Evolutionary conservation across 352 stramenopile genomes (phyloP).

Genomic region (Aphanomyces invadans): DNA sequence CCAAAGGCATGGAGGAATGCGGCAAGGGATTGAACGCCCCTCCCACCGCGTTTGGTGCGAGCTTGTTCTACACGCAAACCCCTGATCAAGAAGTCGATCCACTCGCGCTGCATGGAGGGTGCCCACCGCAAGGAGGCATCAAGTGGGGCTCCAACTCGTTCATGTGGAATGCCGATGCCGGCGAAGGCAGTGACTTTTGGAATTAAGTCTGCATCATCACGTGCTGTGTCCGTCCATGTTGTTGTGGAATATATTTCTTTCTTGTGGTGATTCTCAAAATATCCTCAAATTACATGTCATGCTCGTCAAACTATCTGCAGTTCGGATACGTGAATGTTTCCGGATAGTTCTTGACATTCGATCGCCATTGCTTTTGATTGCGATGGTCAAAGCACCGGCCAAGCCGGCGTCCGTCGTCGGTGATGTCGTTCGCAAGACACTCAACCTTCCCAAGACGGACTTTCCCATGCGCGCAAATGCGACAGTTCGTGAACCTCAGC

Average conservation of each 20-base stretch:
- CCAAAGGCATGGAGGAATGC: constrained; percentile 63
- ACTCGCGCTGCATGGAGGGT: constrained; percentile 74
- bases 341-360: constrained; percentile 2
- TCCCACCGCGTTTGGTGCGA: constrained; percentile 53
- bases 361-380: constrained; percentile 11
- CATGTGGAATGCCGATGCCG: constrained; percentile 76
- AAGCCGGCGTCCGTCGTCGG: constrained; percentile 43
- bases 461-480: constrained; percentile 98
- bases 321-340: background rate
- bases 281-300: background rate
- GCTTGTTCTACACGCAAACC: constrained; percentile 78
- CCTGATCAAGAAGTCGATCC: constrained; percentile 54
- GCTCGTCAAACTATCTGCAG: background rate
- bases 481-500: constrained; percentile 53
- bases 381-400: constrained; percentile 19
- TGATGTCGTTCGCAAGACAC: constrained; percentile 80
- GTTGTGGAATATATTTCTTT: too few species aligned
- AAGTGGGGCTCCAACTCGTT: constrained; percentile 80
- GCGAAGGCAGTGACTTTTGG: constrained; percentile 73
- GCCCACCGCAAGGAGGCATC: constrained; percentile 62
- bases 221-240: too few species aligned
- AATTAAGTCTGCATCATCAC: too few species aligned
- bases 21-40: constrained; percentile 50
- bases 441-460: constrained; percentile 91
- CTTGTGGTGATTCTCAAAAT: background rate